Evolutionary conservation across 1,284 basidiomycete genomes (phyloP).

Genomic region (Psilocybe mexicana): DNA sequence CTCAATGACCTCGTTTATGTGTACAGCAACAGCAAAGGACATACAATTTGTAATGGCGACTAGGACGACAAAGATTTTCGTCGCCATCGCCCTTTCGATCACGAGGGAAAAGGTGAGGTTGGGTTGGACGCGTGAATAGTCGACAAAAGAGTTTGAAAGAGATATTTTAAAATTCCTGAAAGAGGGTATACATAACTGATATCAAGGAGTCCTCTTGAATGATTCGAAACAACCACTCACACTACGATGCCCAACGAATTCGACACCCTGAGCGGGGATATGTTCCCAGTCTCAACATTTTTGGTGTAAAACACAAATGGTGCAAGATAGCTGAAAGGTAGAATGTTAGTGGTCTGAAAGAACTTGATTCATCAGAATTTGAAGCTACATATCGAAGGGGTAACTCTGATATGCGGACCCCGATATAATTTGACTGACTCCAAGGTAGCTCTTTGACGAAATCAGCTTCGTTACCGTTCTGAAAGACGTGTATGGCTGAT

Average conservation of each 20-base stretch:
- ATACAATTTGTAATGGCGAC: conserved; percentile 11
- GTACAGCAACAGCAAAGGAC: background rate
- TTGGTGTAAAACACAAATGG: conserved; percentile 2
- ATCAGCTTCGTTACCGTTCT: conserved; percentile 8
- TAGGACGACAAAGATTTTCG: conserved; percentile 8
- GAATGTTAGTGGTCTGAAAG: background rate
- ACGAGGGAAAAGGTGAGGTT: conserved; percentile 1
- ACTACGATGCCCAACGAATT: conserved; percentile 9
- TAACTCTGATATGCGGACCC: conserved; percentile 5
- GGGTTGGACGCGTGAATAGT: background rate
- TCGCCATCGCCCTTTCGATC: conserved; percentile 9
- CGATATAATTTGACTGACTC: background rate
- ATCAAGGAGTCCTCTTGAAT: too few relatives aligned
- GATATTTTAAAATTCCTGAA: conserved; percentile 12
- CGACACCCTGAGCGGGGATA: background rate
- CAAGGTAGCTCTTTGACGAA: background rate
- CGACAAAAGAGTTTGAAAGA: background rate
- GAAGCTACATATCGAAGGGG: conserved; percentile 7
- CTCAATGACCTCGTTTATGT: background rate
- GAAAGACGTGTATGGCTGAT: background rate
- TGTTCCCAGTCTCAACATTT: background rate
- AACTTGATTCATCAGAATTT: background rate
- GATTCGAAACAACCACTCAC: background rate
- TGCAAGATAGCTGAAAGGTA: conserved; percentile 5
- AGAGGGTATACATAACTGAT: background rate